Percentiles rank a stretch among this genome's conserved stretches.
phyloP scores from a whole-genome alignment of 495 filamentous ascomycete species.

The Talaromyces stipitatus region DNA sequence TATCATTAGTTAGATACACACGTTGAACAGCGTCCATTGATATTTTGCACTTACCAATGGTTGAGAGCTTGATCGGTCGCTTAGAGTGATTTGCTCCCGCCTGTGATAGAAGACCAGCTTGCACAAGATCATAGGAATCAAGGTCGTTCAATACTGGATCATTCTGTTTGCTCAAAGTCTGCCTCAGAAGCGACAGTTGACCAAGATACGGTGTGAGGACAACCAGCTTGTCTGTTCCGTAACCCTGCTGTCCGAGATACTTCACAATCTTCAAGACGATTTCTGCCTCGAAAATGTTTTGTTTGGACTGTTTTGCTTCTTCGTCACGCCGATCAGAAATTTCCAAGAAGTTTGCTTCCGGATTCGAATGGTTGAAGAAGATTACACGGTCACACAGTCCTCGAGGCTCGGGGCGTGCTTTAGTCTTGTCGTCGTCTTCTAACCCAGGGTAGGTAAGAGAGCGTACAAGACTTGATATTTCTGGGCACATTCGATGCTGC shows the following conservation, averaged over 20 bases:
- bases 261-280: conserved; percentile 61
- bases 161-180: conserved; percentile 45
- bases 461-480: conserved; percentile 57
- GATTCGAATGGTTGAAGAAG: conserved; percentile 56
- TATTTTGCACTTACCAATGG: conserved; percentile 45
- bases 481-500: conserved; percentile 66
- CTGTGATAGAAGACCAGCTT: conserved; percentile 52
- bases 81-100: conserved; percentile 45
- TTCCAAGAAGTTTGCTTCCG: conserved; percentile 30
- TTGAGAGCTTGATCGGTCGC: conserved; percentile 50
- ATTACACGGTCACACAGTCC: conserved; percentile 58
- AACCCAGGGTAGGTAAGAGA: conserved; percentile 58
- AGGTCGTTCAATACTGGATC: conserved; percentile 63
- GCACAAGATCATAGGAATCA: conserved; percentile 59
- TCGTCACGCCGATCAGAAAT: conserved; percentile 47
- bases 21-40: no score
- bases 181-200: conserved; percentile 53
- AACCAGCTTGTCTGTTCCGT: conserved; percentile 57
- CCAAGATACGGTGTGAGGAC: conserved; percentile 70
- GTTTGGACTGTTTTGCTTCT: conserved; percentile 41
- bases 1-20: background rate
- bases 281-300: conserved; percentile 60
- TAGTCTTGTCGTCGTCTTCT: conserved; percentile 48
- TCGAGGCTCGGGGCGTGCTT: conserved; percentile 36
- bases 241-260: conserved; percentile 72